Evolutionary conservation across 2,329 filamentous ascomycete species (phyloP).

Genomic region (Tolypocladium amazonense): DNA sequence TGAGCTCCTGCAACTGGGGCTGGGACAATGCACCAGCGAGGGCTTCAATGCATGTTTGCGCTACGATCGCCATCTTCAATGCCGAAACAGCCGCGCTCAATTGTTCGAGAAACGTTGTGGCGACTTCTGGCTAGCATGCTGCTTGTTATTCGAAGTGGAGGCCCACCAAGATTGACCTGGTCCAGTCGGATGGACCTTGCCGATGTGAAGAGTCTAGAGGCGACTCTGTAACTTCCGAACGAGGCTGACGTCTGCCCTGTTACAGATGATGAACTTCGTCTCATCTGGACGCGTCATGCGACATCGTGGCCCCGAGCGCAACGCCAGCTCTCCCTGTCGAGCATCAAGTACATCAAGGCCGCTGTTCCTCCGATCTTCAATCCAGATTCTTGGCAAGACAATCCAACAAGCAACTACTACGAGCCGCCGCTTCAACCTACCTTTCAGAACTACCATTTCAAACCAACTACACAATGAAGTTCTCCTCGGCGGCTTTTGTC

Average conservation of each 20-base stretch:
- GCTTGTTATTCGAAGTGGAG: background rate
- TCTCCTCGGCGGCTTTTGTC: constrained; percentile 1
- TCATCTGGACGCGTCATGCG: background rate
- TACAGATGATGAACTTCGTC: background rate
- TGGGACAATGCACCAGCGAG: background rate
- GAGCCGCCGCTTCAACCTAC: background rate
- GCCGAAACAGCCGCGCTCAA: background rate
- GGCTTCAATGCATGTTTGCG: background rate
- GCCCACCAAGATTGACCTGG: background rate
- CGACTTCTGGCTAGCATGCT: background rate
- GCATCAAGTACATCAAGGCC: background rate
- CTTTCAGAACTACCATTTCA: background rate
- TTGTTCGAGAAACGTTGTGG: background rate
- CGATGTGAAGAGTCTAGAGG: background rate
- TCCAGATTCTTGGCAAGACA: background rate
- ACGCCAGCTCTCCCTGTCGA: background rate
- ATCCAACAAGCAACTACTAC: background rate
- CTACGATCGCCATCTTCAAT: background rate
- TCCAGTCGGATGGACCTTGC: background rate
- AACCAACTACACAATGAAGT: constrained; percentile 2
- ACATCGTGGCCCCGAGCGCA: background rate
- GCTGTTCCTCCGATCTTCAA: background rate
- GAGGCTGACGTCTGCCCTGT: background rate
- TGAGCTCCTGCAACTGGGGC: background rate
- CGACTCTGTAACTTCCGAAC: background rate